Conservation (phyloP, 2,329 filamentous ascomycete species). For the Aspergillus carbonarius region DNA sequence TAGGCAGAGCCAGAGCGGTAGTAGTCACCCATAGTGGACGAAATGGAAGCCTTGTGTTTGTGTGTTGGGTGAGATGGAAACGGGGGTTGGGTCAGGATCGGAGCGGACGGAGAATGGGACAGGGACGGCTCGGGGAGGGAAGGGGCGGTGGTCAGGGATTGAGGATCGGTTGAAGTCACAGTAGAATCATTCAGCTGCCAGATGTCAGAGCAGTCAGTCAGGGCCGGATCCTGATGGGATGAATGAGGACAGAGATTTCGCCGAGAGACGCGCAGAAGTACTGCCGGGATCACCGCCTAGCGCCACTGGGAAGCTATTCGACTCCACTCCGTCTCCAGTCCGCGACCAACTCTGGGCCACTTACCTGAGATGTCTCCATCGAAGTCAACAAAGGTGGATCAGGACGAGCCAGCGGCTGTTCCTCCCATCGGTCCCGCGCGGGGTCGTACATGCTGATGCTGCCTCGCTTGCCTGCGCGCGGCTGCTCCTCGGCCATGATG, state of each 20-base stretch:
- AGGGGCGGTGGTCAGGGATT: not conserved
- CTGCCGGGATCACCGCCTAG: not conserved
- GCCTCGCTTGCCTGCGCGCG: slow-evolving; percentile 7
- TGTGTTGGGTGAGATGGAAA: not conserved
- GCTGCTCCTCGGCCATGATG: slow-evolving; percentile 13
- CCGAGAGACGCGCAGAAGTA: not conserved
- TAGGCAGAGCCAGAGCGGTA: not conserved
- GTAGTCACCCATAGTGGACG: slow-evolving; percentile 3
- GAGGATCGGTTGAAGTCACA: not conserved
- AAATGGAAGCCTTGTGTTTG: not conserved
- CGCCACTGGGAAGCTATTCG: not conserved
- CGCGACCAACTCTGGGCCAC: not conserved
- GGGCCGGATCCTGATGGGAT: not conserved
- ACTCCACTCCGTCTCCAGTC: not conserved
- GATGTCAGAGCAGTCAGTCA: not conserved
- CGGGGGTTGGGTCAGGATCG: not conserved
- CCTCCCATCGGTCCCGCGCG: slow-evolving; percentile 26
- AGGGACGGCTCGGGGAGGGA: not conserved
- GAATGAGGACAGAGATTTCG: not conserved
- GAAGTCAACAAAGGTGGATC: not conserved
- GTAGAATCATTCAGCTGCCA: not conserved
- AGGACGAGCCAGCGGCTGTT: slow-evolving; percentile 4
- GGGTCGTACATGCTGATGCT: slow-evolving; percentile 24
- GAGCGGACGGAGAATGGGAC: not conserved
- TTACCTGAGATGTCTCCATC: not conserved